Evolutionary conservation across 2,329 filamentous ascomycete species (phyloP), one percentile per base, ranked within the genome.

Genomic region (Coleophoma cylindrospora): DNA sequence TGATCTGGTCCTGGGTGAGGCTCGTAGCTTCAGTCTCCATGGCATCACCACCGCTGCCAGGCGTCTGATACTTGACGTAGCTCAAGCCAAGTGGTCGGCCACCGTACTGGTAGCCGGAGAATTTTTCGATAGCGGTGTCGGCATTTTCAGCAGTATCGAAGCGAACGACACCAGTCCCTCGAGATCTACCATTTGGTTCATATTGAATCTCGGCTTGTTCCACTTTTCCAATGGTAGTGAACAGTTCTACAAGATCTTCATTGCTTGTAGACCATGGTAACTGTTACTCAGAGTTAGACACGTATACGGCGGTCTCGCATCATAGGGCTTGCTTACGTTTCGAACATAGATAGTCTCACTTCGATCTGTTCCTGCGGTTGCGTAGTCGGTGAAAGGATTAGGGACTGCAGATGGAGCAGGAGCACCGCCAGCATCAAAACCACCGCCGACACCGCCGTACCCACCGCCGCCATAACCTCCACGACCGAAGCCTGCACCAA

Each of bases 131-230:
- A 43, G 92, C 87, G 19, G 91, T 96, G 62, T 96, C 91, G 1
- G 94, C 91, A 55, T 91, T 95, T 9, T 91, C 84, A 14, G 82
- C 73, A 48, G 73, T 81, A 65, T 95, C 89, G 66, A 99, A 97
- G 55, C 94, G 86, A 50, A 99, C 94, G n/a, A 99, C 94, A 66
- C 94, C 94, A 52, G 89, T 94, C 57, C 94, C 94, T 57, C 91
- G 87, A 53, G 94, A 99, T 61, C 94, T 89, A 43, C 94, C 94
- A 64, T 95, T 97, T 4, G 89, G 87, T 69, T 99, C 94, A 65
- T 99, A 97, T 71, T 99, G 94, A 50, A 99, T 97, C 72, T 99
- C 94, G n/a, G 94, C 94, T 63, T 94, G 91, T 64, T 96, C 91
- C 52, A 99, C 94, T 69, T 96, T 96, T 57, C 94, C 94, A 64